Evolutionary conservation across 1,284 basidiomycete genomes (phyloP).

Genomic region (Rhizoctonia solani): DNA sequence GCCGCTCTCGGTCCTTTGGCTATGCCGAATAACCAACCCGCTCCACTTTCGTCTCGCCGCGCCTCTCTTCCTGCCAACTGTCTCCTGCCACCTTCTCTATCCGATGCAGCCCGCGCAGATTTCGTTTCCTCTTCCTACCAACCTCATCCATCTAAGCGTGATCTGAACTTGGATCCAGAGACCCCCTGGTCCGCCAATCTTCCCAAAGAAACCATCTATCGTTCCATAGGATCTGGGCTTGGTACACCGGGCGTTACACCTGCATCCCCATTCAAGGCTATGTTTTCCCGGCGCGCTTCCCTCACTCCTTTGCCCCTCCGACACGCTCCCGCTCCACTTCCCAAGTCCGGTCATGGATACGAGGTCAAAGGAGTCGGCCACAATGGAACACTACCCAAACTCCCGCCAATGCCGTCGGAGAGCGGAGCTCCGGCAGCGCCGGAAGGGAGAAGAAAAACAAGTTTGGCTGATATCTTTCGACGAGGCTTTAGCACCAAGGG

Average conservation of each 20-base stretch:
- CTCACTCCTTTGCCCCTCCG: constrained; percentile 20
- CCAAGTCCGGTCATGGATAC: constrained; percentile 2
- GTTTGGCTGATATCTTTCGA: constrained; percentile 31
- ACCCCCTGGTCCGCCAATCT: constrained; percentile 33
- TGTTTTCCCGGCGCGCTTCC: constrained; percentile 27
- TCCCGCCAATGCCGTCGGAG: constrained; percentile 30
- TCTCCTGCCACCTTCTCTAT: constrained; percentile 11
- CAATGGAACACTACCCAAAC: constrained; percentile 23
- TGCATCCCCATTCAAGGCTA: constrained; percentile 27
- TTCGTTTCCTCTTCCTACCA: constrained; percentile 33
- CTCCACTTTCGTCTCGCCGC: constrained; percentile 8
- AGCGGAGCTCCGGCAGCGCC: constrained; percentile 8
- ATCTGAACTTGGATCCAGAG: constrained; percentile 31
- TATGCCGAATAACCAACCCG: background rate
- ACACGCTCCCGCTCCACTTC: constrained; percentile 23
- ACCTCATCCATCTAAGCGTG: constrained; percentile 25
- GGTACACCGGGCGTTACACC: background rate
- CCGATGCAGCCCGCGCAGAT: constrained; percentile 25
- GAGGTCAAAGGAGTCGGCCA: constrained; percentile 20
- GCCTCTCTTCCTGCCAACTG: constrained; percentile 2
- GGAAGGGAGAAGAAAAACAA: constrained; percentile 19
- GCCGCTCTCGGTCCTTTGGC: constrained; percentile 6
- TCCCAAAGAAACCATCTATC: constrained; percentile 29
- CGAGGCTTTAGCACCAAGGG: constrained; percentile 8
- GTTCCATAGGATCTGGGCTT: constrained; percentile 2